phyloP scores from a whole-genome alignment of 768 basidiomycete genomes.

The Crucibulum laeve region DNA sequence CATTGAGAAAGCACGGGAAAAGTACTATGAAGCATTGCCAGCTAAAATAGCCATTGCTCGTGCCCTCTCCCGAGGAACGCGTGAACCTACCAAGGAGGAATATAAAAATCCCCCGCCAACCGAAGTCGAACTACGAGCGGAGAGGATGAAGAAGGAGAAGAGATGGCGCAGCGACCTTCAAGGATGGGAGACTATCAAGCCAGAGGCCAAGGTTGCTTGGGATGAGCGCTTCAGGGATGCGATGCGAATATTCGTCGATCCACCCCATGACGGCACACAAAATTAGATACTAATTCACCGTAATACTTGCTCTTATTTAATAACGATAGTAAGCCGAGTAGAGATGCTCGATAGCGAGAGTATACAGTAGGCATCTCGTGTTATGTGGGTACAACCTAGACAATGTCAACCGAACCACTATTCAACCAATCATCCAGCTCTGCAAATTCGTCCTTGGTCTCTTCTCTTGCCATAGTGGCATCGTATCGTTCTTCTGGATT shows the following conservation, averaged over 20 bases:
- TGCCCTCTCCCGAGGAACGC: conserved; percentile 64
- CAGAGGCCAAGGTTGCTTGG: conserved; percentile 65
- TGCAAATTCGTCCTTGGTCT: conserved; percentile 45
- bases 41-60: conserved; percentile 68
- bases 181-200: conserved; percentile 77
- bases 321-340: no score
- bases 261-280: conserved; percentile 19
- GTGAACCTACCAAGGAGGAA: conserved; percentile 89
- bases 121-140: conserved; percentile 84
- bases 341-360: no score
- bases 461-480: conserved; percentile 10
- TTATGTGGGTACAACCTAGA: conserved; percentile 16
- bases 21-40: conserved; percentile 72
- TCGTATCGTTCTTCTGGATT: background rate
- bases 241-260: conserved; percentile 56
- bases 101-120: conserved; percentile 71
- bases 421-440: conserved; percentile 68
- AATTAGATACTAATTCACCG: background rate
- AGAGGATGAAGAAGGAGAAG: conserved; percentile 85
- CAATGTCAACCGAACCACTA: conserved; percentile 58
- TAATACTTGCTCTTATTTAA: no score
- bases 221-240: conserved; percentile 64
- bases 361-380: no score
- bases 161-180: conserved; percentile 77
- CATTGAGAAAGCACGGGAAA: conserved; percentile 64